Conservation (phyloP, 768 basidiomycete genomes). For the Rhizopogon rudus region DNA sequence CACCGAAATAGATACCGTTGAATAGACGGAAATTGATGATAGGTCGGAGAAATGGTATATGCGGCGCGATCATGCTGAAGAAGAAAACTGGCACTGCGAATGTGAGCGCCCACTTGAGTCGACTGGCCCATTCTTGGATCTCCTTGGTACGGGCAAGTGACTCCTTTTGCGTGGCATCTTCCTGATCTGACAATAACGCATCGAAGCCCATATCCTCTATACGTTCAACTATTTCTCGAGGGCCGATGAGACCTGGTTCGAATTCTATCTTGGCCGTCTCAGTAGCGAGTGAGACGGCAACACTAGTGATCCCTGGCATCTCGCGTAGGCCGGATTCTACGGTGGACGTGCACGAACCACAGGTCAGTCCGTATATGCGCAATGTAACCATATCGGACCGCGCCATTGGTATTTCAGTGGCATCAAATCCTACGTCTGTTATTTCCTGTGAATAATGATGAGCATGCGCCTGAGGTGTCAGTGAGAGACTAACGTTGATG, state of each 20-base stretch:
- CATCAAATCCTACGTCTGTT: constrained; percentile 90
- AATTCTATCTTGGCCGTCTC: constrained; percentile 74
- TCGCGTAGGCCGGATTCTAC: constrained; percentile 66
- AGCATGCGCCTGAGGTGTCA: constrained; percentile 2
- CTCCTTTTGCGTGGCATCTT: constrained; percentile 78
- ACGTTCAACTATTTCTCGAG: constrained; percentile 84
- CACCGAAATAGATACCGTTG: constrained; percentile 74
- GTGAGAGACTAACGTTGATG: constrained; percentile 44
- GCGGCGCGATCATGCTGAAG: constrained; percentile 78
- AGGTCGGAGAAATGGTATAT: constrained; percentile 52
- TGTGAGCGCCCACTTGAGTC: constrained; percentile 65
- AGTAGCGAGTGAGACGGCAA: constrained; percentile 71
- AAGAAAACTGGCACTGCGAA: constrained; percentile 96
- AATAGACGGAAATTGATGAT: constrained; percentile 49
- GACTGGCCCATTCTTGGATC: constrained; percentile 81
- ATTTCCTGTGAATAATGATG: constrained; percentile 59
- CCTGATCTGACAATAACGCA: constrained; percentile 76
- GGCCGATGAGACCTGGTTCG: constrained; percentile 66
- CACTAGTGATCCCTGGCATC: constrained; percentile 69
- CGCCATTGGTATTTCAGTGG: constrained; percentile 63
- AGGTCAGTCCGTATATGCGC: constrained; percentile 90
- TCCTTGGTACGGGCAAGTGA: constrained; percentile 89
- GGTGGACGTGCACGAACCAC: constrained; percentile 72
- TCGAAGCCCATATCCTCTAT: constrained; percentile 90
- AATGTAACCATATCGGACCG: constrained; percentile 67